Percentiles rank a stretch among this genome's conserved stretches.
Conservation (phyloP, 1,284 basidiomycete genomes). For the Tilletiopsis washingtonensis region DNA sequence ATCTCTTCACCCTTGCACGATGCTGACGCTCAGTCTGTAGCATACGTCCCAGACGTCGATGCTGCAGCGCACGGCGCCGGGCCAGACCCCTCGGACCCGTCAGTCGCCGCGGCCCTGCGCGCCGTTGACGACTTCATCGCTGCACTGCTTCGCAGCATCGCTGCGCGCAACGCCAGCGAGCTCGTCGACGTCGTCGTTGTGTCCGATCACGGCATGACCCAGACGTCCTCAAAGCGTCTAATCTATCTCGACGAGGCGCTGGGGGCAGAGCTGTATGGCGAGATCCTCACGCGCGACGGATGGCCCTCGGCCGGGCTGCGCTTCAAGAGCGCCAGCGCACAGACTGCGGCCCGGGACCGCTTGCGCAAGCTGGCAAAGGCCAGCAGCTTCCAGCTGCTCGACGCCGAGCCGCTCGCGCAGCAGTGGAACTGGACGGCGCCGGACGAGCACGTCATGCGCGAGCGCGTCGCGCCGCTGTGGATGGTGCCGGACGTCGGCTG, state of each 20-base stretch:
- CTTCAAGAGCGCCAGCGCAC: slow-evolving; percentile 6
- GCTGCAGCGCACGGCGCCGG: slow-evolving; percentile 64
- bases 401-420: slow-evolving; percentile 7
- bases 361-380: not conserved
- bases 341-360: not conserved
- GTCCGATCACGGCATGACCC: slow-evolving; percentile 87
- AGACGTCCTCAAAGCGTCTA: slow-evolving; percentile 65
- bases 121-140: slow-evolving; percentile 69
- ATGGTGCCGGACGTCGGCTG: slow-evolving; percentile 7
- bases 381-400: slow-evolving; percentile 4
- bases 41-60: slow-evolving; percentile 58
- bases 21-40: slow-evolving; percentile 1
- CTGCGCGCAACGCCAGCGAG: slow-evolving; percentile 65
- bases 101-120: slow-evolving; percentile 54
- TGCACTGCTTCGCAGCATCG: slow-evolving; percentile 59
- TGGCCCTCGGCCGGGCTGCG: slow-evolving; percentile 50
- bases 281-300: slow-evolving; percentile 62
- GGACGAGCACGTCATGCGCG: not conserved
- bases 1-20: not conserved
- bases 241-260: slow-evolving; percentile 76
- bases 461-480: slow-evolving; percentile 8
- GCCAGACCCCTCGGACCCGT: slow-evolving; percentile 52
- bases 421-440: slow-evolving; percentile 6
- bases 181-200: slow-evolving; percentile 84
- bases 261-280: slow-evolving; percentile 58